phyloP scores from a whole-genome alignment of 805 yeast genomes.

The Starmerella gropengiesseri region DNA sequence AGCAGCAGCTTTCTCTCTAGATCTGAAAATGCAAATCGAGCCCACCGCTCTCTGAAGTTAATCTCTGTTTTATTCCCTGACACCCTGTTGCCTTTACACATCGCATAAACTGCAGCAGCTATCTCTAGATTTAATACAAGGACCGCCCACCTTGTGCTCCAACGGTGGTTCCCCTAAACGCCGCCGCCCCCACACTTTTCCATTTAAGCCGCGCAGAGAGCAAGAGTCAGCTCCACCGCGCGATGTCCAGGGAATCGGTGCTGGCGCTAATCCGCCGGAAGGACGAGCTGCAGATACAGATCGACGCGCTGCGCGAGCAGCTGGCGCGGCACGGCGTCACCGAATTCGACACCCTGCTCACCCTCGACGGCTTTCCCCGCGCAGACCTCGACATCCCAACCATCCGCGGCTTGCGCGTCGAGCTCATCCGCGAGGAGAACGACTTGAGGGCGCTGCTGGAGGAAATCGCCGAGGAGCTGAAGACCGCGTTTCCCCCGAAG shows the following conservation, averaged over 20 bases:
- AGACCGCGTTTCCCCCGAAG: slow-evolving; percentile 30
- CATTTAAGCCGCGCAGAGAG: neutral
- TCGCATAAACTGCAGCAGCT: too few relatives aligned
- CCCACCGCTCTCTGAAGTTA: too few relatives aligned
- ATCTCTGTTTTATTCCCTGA: too few relatives aligned
- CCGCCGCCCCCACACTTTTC: too few relatives aligned
- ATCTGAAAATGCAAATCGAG: too few relatives aligned
- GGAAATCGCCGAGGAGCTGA: slow-evolving; percentile 39
- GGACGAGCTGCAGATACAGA: slow-evolving; percentile 34
- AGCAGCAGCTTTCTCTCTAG: too few relatives aligned
- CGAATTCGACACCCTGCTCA: slow-evolving; percentile 55
- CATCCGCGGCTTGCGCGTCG: slow-evolving; percentile 49
- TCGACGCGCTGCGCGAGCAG: slow-evolving; percentile 35
- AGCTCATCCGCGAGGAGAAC: slow-evolving; percentile 56
- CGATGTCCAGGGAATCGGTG: slow-evolving; percentile 11
- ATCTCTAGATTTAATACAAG: too few relatives aligned
- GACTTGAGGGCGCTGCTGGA: slow-evolving; percentile 47
- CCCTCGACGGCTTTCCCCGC: slow-evolving; percentile 76
- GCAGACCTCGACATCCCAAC: slow-evolving; percentile 69
- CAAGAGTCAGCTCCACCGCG: neutral
- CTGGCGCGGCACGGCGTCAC: slow-evolving; percentile 41
- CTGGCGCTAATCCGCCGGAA: slow-evolving; percentile 19
- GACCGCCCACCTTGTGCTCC: too few relatives aligned
- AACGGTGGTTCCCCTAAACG: too few relatives aligned
- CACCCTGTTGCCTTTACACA: too few relatives aligned